These are phyloP conservation scores for Nannochloropsis gaditana DNA, from an alignment of 108 stramenopile species.

Conservation along the genomic window DNA sequence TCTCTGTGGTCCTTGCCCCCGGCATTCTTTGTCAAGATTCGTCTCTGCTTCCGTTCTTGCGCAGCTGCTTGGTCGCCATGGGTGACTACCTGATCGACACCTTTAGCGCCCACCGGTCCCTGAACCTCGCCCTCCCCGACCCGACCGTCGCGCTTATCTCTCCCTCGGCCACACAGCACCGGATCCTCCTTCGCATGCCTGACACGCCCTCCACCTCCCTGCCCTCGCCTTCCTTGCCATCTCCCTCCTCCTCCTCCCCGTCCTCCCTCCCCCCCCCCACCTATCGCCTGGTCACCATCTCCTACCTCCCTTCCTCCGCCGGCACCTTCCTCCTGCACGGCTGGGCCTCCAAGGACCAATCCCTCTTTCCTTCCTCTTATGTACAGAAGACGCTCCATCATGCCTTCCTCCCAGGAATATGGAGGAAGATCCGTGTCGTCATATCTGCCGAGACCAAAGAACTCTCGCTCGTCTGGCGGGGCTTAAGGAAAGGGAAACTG, in stretches of 20 bases:
- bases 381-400: not conserved
- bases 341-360: not conserved
- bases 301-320: constrained; percentile 11
- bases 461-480: not conserved
- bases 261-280: not conserved
- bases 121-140: not conserved
- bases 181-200: not conserved
- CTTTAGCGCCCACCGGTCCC: not conserved
- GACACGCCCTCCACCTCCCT: not conserved
- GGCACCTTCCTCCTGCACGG: not conserved
- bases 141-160: not conserved
- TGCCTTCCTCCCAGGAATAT: not conserved
- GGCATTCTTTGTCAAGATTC: not conserved
- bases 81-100: not conserved
- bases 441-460: not conserved
- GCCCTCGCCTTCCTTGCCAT: not conserved
- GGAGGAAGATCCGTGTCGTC: not conserved
- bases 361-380: not conserved
- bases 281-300: not conserved
- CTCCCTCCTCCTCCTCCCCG: not conserved
- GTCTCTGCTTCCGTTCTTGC: not conserved
- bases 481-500: constrained; percentile 1
- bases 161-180: not conserved
- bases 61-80: not conserved
- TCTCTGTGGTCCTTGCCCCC: not conserved